Percentiles rank a stretch among this genome's conserved stretches.
These are phyloP conservation scores for Xylariaceae sp. DNA, from an alignment of 2,329 filamentous ascomycete genomes.

Conservation along the genomic window DNA sequence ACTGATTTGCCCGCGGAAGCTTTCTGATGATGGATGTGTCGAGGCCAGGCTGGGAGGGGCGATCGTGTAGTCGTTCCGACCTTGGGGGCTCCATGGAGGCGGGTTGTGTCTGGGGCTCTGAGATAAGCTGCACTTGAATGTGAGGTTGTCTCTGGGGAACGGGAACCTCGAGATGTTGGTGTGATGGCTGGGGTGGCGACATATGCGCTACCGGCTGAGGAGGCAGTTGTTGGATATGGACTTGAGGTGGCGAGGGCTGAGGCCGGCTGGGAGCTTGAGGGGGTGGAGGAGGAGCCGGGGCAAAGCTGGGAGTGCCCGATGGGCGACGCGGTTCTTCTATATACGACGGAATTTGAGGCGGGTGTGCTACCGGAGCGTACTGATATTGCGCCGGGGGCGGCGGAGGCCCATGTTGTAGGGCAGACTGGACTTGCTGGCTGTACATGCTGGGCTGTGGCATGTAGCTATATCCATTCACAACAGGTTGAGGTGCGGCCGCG, in stretches of 20 bases:
- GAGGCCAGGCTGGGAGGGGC: constrained; percentile 44
- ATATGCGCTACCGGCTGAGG: constrained; percentile 46
- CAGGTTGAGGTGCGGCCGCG: constrained; percentile 58
- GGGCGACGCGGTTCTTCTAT: constrained; percentile 72
- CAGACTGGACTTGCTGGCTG: constrained; percentile 55
- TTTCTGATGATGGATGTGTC: constrained; percentile 55
- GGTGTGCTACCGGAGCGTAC: constrained; percentile 37
- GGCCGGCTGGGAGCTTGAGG: constrained; percentile 43
- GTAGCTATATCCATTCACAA: constrained; percentile 68
- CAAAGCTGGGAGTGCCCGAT: constrained; percentile 66
- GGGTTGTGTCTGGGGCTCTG: constrained; percentile 40
- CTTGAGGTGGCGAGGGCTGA: constrained; percentile 58
- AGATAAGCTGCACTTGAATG: constrained; percentile 22
- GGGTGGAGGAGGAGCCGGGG: constrained; percentile 48
- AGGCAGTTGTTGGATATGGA: constrained; percentile 49
- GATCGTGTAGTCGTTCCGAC: constrained; percentile 45
- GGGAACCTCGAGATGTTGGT: constrained; percentile 37
- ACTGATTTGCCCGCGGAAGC: constrained; percentile 71
- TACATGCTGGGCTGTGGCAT: constrained; percentile 85
- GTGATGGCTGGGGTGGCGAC: constrained; percentile 52
- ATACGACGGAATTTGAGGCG: constrained; percentile 61
- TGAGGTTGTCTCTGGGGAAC: constrained; percentile 35
- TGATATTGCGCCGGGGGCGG: constrained; percentile 34
- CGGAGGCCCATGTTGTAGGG: constrained; percentile 39
- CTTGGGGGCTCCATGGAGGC: constrained; percentile 47